phyloP scores from a whole-genome alignment of 2,329 filamentous ascomycete genomes.

The Berkeleyomyces basicola region DNA sequence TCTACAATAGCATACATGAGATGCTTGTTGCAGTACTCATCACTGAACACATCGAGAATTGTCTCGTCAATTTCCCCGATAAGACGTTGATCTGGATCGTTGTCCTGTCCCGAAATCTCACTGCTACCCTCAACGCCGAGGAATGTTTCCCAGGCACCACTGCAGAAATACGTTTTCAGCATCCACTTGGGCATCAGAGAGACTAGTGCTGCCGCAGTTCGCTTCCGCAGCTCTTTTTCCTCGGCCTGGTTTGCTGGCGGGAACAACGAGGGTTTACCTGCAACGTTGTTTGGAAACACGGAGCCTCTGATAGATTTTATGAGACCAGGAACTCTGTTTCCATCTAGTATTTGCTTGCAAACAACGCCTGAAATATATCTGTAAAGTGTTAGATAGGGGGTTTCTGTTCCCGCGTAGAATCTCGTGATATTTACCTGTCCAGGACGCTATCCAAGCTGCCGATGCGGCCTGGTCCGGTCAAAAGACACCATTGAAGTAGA shows the following conservation, averaged over 20 bases:
- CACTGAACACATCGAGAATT: constrained; percentile 58
- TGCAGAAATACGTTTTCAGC: constrained; percentile 35
- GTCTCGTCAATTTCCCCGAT: constrained; percentile 43
- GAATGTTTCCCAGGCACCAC: constrained; percentile 17
- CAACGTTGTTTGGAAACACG: constrained; percentile 73
- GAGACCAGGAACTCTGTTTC: constrained; percentile 46
- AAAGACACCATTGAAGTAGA: constrained; percentile 55
- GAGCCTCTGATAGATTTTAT: constrained; percentile 57
- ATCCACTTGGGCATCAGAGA: constrained; percentile 30
- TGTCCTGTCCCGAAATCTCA: constrained; percentile 17
- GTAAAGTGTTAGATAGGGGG: background rate
- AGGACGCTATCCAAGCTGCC: constrained; percentile 60
- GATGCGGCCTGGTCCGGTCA: constrained; percentile 58
- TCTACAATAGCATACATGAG: constrained; percentile 72
- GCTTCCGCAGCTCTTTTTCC: constrained; percentile 43
- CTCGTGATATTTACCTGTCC: constrained; percentile 64
- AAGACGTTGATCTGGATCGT: constrained; percentile 30
- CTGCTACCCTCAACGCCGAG: constrained; percentile 15
- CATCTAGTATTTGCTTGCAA: constrained; percentile 41
- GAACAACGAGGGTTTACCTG: constrained; percentile 44
- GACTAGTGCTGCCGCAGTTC: constrained; percentile 46
- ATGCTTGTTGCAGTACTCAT: constrained; percentile 86
- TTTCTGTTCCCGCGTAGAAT: background rate
- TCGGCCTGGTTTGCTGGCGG: constrained; percentile 44
- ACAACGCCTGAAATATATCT: constrained; percentile 45